Evolutionary conservation across 2,329 filamentous ascomycete species (phyloP).

Genomic region (Thielaviopsis populi): DNA sequence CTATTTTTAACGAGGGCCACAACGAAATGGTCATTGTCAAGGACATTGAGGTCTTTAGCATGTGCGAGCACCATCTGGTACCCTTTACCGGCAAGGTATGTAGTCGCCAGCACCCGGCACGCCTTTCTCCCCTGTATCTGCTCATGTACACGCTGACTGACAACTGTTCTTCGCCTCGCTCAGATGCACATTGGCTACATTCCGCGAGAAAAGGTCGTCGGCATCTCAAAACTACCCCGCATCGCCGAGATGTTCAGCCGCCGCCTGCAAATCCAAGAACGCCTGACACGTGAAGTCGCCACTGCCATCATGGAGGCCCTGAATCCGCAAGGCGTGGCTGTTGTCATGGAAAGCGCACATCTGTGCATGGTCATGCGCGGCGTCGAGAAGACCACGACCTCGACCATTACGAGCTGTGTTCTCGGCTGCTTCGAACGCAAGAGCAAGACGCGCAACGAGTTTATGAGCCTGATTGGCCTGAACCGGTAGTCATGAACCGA

Average conservation of each 20-base stretch:
- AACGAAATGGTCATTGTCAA: conserved; percentile 97
- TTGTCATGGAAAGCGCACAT: conserved; percentile 94
- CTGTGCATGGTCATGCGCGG: conserved; percentile 98
- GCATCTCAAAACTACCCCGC: conserved; percentile 85
- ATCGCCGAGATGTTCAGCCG: conserved; percentile 96
- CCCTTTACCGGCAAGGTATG: conserved; percentile 85
- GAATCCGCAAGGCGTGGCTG: conserved; percentile 84
- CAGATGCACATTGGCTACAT: conserved; percentile 99
- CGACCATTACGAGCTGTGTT: conserved; percentile 91
- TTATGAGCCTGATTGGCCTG: conserved; percentile 62
- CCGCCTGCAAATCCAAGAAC: conserved; percentile 87
- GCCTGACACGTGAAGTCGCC: conserved; percentile 89
- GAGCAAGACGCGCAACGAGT: conserved; percentile 90
- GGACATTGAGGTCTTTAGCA: conserved; percentile 85
- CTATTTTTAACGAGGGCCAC: conserved; percentile 91
- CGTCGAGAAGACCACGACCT: conserved; percentile 79
- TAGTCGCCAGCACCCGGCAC: not conserved
- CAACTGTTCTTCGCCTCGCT: not conserved
- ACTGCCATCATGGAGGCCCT: conserved; percentile 86
- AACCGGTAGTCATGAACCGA: conserved; percentile 33
- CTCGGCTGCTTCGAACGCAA: conserved; percentile 88
- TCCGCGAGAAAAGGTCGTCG: conserved; percentile 77
- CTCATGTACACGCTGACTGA: not conserved
- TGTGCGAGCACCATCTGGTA: conserved; percentile 95
- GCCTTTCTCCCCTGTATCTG: not conserved